These are phyloP conservation scores for Bryoglossum gracile DNA, from an alignment of 495 filamentous ascomycete species.

Conservation along the genomic window DNA sequence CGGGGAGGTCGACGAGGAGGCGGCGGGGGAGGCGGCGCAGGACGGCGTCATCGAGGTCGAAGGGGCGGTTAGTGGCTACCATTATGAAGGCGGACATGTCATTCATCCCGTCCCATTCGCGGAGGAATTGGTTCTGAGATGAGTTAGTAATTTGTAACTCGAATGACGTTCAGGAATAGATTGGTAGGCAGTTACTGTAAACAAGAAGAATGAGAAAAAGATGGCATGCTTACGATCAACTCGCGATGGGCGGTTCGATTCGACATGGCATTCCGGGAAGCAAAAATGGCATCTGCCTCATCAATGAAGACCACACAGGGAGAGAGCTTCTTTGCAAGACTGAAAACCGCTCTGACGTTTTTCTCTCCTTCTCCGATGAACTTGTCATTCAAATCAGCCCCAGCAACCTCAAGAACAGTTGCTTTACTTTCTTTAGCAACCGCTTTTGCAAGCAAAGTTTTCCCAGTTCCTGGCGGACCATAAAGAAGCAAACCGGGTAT, in stretches of 20 bases:
- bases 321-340: slow-evolving; percentile 81
- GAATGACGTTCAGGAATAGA: too few relatives aligned
- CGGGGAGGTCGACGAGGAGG: slow-evolving; percentile 81
- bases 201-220: too few relatives aligned
- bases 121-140: slow-evolving; percentile 95
- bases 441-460: slow-evolving; percentile 90
- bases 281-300: slow-evolving; percentile 89
- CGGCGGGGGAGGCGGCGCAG: slow-evolving; percentile 76
- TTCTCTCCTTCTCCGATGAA: slow-evolving; percentile 96
- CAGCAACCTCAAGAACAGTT: slow-evolving; percentile 56
- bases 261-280: slow-evolving; percentile 54
- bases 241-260: slow-evolving; percentile 65
- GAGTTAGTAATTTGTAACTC: too few relatives aligned
- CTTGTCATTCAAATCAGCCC: slow-evolving; percentile 81
- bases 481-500: slow-evolving; percentile 89
- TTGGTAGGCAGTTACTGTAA: too few relatives aligned
- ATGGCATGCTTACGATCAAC: too few relatives aligned
- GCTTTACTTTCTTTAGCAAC: slow-evolving; percentile 92
- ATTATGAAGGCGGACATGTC: slow-evolving; percentile 89
- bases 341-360: slow-evolving; percentile 91
- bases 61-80: slow-evolving; percentile 95
- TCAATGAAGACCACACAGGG: slow-evolving; percentile 96
- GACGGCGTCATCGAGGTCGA: slow-evolving; percentile 92
- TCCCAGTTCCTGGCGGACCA: slow-evolving; percentile 92
- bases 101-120: slow-evolving; percentile 96